Percentiles rank a stretch among this genome's conserved stretches.
phyloP scores from a whole-genome alignment of 176 grass and related monocot genomes.

The Ampelocalamus luodianensis region DNA sequence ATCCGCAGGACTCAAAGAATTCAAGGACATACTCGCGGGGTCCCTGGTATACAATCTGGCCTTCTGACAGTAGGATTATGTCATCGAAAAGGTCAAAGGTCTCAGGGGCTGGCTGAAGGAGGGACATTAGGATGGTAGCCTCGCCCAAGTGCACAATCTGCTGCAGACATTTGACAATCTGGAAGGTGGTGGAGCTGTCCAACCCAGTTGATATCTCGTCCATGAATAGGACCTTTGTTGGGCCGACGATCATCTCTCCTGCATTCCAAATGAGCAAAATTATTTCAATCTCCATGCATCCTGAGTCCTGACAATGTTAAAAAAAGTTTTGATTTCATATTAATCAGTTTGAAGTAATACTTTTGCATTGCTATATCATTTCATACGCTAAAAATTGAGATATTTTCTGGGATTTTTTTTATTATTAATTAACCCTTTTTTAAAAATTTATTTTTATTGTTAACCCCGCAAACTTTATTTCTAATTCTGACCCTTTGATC shows the following conservation, averaged over 20 bases:
- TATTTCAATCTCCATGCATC: constrained; percentile 1
- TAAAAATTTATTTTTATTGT: no score
- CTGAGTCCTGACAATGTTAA: constrained; percentile 12
- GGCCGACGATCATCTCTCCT: constrained; percentile 99
- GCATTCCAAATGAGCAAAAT: constrained; percentile 35
- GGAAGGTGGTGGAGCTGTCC: constrained; percentile 95
- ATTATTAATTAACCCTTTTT: no score
- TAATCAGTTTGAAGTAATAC: background rate
- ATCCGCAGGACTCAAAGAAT: constrained; percentile 82
- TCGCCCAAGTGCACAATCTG: constrained; percentile 97
- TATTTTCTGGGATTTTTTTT: no score
- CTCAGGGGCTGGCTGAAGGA: constrained; percentile 98
- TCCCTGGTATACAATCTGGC: constrained; percentile 97
- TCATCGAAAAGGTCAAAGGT: constrained; percentile 96
- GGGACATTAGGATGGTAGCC: constrained; percentile 98
- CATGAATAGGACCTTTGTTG: constrained; percentile 97
- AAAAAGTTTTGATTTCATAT: background rate
- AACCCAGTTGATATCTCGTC: constrained; percentile 98
- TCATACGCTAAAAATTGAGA: background rate
- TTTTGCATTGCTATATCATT: constrained; percentile 16
- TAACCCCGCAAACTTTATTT: no score
- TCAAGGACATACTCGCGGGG: constrained; percentile 76
- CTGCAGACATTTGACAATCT: constrained; percentile 96
- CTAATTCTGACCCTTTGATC: no score
- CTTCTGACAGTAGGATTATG: constrained; percentile 91